Conservation (phyloP, 2,329 filamentous ascomycete species). For the Ophiostoma tasmaniense region DNA sequence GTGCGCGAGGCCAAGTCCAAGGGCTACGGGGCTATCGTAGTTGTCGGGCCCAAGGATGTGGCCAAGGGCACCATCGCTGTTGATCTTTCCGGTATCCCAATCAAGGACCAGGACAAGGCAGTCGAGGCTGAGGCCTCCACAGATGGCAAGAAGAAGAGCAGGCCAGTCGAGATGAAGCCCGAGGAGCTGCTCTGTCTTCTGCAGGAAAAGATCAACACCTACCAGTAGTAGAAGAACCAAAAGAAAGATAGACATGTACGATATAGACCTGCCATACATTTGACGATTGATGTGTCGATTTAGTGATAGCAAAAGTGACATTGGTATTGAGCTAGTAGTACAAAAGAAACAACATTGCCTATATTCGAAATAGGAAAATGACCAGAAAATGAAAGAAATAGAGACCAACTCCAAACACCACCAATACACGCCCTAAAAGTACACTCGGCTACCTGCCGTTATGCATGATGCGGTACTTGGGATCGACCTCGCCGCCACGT, state of each 20-base stretch:
- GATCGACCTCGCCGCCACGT: conserved; percentile 45
- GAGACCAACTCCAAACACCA: no score
- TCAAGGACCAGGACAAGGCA: background rate
- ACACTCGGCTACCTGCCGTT: conserved; percentile 9
- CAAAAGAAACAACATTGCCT: background rate
- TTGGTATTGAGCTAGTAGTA: background rate
- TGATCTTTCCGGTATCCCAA: conserved; percentile 28
- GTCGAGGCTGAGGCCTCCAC: background rate
- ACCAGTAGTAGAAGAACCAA: conserved; percentile 30
- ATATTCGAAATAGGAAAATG: background rate
- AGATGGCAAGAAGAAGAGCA: conserved; percentile 7
- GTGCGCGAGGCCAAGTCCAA: conserved; percentile 61
- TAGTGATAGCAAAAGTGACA: background rate
- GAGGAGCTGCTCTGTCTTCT: conserved; percentile 35
- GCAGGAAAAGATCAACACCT: conserved; percentile 38
- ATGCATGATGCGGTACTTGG: conserved; percentile 20
- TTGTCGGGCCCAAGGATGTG: conserved; percentile 61
- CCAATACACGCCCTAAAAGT: background rate
- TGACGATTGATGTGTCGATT: no score
- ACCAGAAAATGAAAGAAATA: background rate
- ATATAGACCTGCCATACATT: no score
- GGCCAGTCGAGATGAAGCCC: conserved; percentile 24
- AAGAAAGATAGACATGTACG: conserved; percentile 2
- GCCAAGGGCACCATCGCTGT: conserved; percentile 47
- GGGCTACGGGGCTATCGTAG: conserved; percentile 65